Base-by-base conservation (phyloP, 768 basidiomycete genomes). In the Tephrocybe rancida region DNA sequence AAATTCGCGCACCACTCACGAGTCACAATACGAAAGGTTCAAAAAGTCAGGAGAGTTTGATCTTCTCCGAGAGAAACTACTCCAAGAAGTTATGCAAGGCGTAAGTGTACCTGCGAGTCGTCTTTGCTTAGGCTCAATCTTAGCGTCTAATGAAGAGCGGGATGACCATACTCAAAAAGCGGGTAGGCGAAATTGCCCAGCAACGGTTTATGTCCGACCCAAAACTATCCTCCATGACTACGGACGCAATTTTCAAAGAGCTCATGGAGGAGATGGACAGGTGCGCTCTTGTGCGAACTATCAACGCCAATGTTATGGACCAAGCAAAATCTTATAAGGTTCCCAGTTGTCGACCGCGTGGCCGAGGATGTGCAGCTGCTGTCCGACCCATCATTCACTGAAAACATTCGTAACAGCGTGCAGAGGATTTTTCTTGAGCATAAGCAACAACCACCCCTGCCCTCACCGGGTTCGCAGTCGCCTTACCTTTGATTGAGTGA, bases 31-130 rank as follows among this genome's bases (percentile, higher is more conserved):
- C 18, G 18, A 14, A 59, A 90, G 88, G 61, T 90, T 89, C 73
- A 90, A 90, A 69, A 86, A 85, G 61, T 87, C 87, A 10, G 88
- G 88, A 25, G 87, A 90, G 69, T 90, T 89, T 59, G 88, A 90
- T 59, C 81, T 85, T 21, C 64, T 90, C 56, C 78, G 88, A 44
- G 79, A 81, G 45, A 83, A 90, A 67, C 70, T 91, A 21, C 66
- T 90, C 32, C 62, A 75, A 5, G 74, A 84, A 61, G 88, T 88
- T 66, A 80, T 83, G 60, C 76, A 73, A 59, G 79, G 83, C 61
- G 88, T 88, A 67, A 55, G 82, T 72, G 16, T 38, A 50, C 52
- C 27, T 45, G 30, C 39, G 16, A 8, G 35, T 16, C 35, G 44
- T 49, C 34, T 13, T 48, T 29, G 45, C 9, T 27, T 50, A 50